Percentiles rank a stretch among this genome's conserved stretches.
phyloP scores from a whole-genome alignment of 495 filamentous ascomycete species.

The Neurospora sp. region DNA sequence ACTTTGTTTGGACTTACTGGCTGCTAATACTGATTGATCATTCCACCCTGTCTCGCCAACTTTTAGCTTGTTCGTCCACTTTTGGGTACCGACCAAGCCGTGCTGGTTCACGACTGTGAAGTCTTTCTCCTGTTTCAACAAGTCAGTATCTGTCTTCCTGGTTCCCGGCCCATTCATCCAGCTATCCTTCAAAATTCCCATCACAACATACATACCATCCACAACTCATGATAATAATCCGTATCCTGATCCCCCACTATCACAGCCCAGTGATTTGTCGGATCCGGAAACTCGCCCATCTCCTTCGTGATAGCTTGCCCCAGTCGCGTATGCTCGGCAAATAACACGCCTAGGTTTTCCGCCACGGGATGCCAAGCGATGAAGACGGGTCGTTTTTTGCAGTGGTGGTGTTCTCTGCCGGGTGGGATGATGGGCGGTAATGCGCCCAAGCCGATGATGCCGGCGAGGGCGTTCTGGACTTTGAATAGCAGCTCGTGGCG shows the following conservation, averaged over 20 bases:
- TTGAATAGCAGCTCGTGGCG: not conserved
- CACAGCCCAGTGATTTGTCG: conserved; percentile 42
- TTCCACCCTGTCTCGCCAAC: conserved; percentile 37
- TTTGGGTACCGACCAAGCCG: not conserved
- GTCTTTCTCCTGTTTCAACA: conserved; percentile 25
- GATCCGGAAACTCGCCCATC: conserved; percentile 33
- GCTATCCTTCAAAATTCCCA: not conserved
- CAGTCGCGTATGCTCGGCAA: conserved; percentile 34
- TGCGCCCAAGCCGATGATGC: not conserved
- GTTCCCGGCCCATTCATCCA: not conserved
- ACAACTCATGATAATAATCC: conserved; percentile 35
- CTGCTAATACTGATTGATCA: conserved; percentile 34
- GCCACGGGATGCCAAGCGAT: conserved; percentile 41
- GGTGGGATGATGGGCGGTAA: not conserved
- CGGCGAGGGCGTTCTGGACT: not conserved
- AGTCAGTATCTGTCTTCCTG: not conserved
- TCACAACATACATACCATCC: conserved; percentile 20
- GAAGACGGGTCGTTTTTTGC: conserved; percentile 12
- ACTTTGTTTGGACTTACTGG: conserved; percentile 17
- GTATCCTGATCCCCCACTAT: conserved; percentile 21
- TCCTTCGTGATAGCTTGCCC: conserved; percentile 33
- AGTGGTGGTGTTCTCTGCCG: not conserved
- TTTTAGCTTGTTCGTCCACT: conserved; percentile 20
- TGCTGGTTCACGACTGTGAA: not conserved
- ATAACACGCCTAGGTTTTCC: conserved; percentile 30